Evolutionary conservation across 1,284 basidiomycete genomes (phyloP), one percentile per base, ranked within the genome.

Genomic region (Tetrapyrgos nigripes): DNA sequence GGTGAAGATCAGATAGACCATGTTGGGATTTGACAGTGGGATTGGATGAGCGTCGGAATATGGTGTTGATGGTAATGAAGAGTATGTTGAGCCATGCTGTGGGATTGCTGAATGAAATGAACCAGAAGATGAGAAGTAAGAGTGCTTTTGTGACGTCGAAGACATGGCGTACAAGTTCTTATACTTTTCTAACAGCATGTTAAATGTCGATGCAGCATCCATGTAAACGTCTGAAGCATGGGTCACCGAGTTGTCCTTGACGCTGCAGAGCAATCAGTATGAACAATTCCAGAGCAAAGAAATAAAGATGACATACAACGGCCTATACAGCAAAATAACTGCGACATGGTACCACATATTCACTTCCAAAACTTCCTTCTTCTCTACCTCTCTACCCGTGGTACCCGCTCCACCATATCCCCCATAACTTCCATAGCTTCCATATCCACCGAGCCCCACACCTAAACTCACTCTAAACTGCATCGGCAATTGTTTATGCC

Each of bases 311-410:
- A 54, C 66, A 60, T 54, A 68, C 66, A 68, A 66, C 33, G 66
- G 66, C 24, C 65, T 62, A 47, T 68, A 65, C 6, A 68, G 60
- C 48, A 68, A 50, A 24, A 68, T 66, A 21, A 66, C 59, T 13
- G 66, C 66, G 35, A 66, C 62, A 48, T 68, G 65, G 53, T 68
- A 66, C 26, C 64, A 61, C 66, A 68, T 66, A 31, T 68, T 66
- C 24, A 68, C 56, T 50, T 68, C 66, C 50, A 68, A 40, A 23
- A 68, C 62, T 11, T 64, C 58, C 9, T 37, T 51, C 37, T 10
- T 44, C 50, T 24, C 35, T 14, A 40, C 21, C 58, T 62, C 21
- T 59, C 61, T 24, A 59, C 58, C 50, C 64, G 66, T 6, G 5
- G 14, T n/a, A 4, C 17, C 37, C 19, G 17, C 37, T 9, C 37